A percentile compares a stretch with the other conserved stretches of the same genome.
These are phyloP conservation scores for Chrysopogon serrulatus DNA, from an alignment of 176 grass and related monocot genomes.

Conservation along the genomic window DNA sequence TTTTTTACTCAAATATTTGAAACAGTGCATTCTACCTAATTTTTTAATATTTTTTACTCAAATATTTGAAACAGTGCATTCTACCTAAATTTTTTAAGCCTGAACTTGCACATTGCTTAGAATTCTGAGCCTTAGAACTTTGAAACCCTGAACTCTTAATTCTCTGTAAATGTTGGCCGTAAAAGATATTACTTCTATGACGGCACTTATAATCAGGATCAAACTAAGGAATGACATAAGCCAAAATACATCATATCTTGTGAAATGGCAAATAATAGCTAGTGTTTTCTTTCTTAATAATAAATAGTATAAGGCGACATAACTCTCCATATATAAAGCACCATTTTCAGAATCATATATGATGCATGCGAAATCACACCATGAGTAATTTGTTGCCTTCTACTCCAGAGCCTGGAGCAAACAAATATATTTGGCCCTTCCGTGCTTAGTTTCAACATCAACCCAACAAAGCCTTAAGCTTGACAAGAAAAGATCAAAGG, in stretches of 20 bases:
- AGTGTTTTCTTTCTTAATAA: not conserved
- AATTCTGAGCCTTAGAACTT: no score
- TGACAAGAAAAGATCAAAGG: not conserved
- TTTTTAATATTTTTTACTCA: no score
- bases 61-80: no score
- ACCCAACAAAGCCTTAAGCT: no score
- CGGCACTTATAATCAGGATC: not conserved
- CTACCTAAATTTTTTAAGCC: no score
- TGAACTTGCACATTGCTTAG: no score
- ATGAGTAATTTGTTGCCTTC: not conserved
- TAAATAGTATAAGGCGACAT: not conserved
- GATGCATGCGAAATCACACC: not conserved
- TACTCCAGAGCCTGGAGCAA: not conserved
- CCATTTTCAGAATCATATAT: not conserved
- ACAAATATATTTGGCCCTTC: not conserved
- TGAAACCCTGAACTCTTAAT: no score
- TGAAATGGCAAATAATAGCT: not conserved
- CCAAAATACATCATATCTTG: not conserved
- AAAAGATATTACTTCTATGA: not conserved
- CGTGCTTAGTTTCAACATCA: not conserved
- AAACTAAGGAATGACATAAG: not conserved
- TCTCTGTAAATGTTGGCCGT: not conserved
- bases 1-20: no score
- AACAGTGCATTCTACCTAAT: no score
- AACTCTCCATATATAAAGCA: not conserved